Evolutionary conservation across 441 rosid genomes (phyloP), one percentile per base, ranked within the genome.

Genomic region (Syzygium malaccense): DNA sequence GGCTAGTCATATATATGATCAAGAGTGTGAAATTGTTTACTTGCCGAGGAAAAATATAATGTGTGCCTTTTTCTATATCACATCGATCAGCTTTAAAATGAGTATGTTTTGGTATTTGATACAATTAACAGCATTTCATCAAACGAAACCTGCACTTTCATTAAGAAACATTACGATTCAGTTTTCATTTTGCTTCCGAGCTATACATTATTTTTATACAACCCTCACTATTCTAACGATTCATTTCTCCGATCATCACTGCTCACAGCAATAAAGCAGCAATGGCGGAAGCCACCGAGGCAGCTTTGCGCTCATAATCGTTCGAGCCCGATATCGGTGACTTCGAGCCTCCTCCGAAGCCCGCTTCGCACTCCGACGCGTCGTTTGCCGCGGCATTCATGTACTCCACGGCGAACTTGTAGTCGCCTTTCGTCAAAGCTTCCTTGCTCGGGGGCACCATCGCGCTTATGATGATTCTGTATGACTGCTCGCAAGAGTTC

Each of bases 391-490:
- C 90, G 41, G 90, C 91, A 48, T 25, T 55, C 49, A 86, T 80
- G 19, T 66, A 78, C 26, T 90, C 83, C 25, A 66, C 86, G 3
- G 91, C 88, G 30, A 90, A 90, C 88, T 89, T 92, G 28, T 87
- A 90, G 45, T 91, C 53, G 0, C 92, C 93, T 56, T 86, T 86
- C 8, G 17, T 66, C 41, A 91, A 48, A 7, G 88, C 91, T 49
- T 89, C 90, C 48, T 32, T n/a, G 33, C 90, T 88, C 23, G 66
- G 86, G 0, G 90, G 90, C 6, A 93, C 37, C 54, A 90, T 92
- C 8, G 60, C 87, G 33, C 75, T 85, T 19, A 92, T 15, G 15
- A 91, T 86, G 25, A 89, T 48, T 28, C 79, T n/a, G 83, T 91
- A 91, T 37, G 58, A 56, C 14, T 64, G 88, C 48, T 79, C 62